Conservation (phyloP, 495 filamentous ascomycete species). For the Penicillium cataractarum region DNA sequence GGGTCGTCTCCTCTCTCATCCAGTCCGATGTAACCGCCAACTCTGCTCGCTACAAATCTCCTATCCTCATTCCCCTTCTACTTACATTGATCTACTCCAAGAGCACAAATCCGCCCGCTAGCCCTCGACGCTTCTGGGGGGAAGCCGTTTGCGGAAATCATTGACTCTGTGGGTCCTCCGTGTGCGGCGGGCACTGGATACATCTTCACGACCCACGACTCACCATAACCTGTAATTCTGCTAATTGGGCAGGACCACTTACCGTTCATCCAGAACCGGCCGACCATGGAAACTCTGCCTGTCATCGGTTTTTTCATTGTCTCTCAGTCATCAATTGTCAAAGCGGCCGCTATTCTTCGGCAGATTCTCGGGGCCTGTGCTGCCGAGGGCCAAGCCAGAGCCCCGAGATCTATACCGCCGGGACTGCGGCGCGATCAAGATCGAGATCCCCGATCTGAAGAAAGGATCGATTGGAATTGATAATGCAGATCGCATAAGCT, state of each 20-base stretch:
- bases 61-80: no score
- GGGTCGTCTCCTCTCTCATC: neutral
- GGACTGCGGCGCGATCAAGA: neutral
- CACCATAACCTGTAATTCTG: neutral
- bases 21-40: conserved; percentile 1
- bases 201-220: neutral
- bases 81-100: no score
- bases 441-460: neutral
- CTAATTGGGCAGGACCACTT: neutral
- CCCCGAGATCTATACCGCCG: neutral
- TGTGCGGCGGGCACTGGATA: neutral
- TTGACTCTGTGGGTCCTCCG: neutral
- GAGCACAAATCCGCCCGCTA: no score
- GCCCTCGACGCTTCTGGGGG: neutral
- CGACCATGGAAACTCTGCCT: neutral
- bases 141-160: conserved; percentile 8
- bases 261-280: neutral
- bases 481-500: neutral
- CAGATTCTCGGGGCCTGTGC: conserved; percentile 2
- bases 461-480: neutral
- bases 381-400: neutral
- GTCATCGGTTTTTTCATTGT: neutral
- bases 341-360: neutral
- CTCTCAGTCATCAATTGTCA: neutral
- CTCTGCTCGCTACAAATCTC: neutral